A percentile compares a stretch with the other conserved stretches of the same genome.
phyloP scores from a whole-genome alignment of 2,329 filamentous ascomycete genomes.

The Metarhizium album region DNA sequence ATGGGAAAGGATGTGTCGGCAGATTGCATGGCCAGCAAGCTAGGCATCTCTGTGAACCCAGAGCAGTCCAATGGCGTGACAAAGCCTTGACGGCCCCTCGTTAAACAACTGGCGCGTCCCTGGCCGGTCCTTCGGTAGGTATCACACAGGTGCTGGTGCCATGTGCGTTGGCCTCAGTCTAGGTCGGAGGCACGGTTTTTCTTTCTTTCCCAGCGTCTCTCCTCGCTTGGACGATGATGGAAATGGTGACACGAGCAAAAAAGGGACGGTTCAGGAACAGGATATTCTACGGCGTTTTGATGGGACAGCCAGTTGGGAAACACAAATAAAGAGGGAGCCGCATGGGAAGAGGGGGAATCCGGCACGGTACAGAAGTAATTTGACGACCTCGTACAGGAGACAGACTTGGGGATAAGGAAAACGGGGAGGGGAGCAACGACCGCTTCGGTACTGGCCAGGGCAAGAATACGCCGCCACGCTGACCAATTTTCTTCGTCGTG shows the following conservation, averaged over 20 bases:
- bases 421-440: background rate
- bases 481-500: background rate
- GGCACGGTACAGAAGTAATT: background rate
- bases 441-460: too few species aligned
- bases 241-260: background rate
- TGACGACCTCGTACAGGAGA: background rate
- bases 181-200: background rate
- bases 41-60: conserved; percentile 46
- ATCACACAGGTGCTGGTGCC: background rate
- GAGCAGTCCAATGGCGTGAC: conserved; percentile 11
- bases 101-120: background rate
- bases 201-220: background rate
- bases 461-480: too few species aligned
- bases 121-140: background rate
- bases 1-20: conserved; percentile 34
- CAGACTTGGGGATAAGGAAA: background rate
- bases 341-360: background rate
- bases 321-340: background rate
- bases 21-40: conserved; percentile 28
- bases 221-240: background rate
- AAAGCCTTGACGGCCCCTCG: conserved; percentile 3
- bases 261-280: background rate
- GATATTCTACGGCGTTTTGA: background rate
- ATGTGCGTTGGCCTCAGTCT: background rate
- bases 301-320: background rate